phyloP scores from a whole-genome alignment of 2,329 filamentous ascomycete genomes.

The Leptographium radiaticola region DNA sequence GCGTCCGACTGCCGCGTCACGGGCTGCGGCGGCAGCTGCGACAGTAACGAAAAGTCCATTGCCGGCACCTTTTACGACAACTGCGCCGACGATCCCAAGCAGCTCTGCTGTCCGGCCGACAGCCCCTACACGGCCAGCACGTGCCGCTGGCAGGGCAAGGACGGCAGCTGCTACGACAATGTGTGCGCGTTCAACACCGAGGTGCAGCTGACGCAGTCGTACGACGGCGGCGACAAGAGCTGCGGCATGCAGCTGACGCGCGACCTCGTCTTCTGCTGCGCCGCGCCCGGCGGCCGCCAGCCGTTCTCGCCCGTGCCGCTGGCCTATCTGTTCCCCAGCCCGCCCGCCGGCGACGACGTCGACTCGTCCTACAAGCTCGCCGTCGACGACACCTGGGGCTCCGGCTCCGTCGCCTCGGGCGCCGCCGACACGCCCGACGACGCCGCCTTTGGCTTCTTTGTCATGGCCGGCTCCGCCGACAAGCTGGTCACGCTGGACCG shows the following conservation, averaged over 20 bases:
- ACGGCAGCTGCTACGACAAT: background rate
- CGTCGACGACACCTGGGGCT: background rate
- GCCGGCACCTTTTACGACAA: background rate
- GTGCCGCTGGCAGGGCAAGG: background rate
- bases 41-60: background rate
- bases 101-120: background rate
- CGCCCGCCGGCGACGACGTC: background rate
- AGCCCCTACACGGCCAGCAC: background rate
- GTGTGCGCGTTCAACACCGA: background rate
- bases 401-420: background rate
- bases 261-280: background rate
- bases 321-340: background rate
- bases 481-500: slow-evolving; percentile 22
- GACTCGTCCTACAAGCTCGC: background rate
- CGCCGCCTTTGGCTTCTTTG: slow-evolving; percentile 19
- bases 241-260: background rate
- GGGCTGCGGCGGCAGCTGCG: background rate
- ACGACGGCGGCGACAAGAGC: background rate
- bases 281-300: background rate
- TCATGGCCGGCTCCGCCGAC: slow-evolving; percentile 20
- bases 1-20: background rate
- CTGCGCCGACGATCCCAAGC: background rate
- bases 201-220: background rate
- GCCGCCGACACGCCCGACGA: slow-evolving; percentile 17
- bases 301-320: background rate